Evolutionary conservation across 2,329 filamentous ascomycete genomes (phyloP).

Genomic region (Leptographium flavum): DNA sequence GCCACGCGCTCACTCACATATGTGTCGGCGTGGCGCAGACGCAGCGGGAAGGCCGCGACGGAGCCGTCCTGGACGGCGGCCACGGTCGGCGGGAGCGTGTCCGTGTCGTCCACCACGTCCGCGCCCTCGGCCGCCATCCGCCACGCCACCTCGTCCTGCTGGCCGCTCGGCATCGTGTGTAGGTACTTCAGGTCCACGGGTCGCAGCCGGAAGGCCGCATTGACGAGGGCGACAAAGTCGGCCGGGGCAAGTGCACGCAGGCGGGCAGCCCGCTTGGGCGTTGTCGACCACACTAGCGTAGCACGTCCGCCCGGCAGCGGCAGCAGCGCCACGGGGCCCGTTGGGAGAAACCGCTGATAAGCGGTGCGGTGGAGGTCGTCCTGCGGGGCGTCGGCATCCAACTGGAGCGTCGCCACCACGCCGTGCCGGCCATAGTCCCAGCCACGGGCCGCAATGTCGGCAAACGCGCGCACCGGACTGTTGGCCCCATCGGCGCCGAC

Average conservation of each 20-base stretch:
- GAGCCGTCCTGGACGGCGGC: slow-evolving; percentile 62
- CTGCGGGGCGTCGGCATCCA: slow-evolving; percentile 40
- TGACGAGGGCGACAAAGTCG: slow-evolving; percentile 78
- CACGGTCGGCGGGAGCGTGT: slow-evolving; percentile 48
- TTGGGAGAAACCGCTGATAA: slow-evolving; percentile 90
- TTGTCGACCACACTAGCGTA: slow-evolving; percentile 91
- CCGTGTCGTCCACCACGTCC: slow-evolving; percentile 25
- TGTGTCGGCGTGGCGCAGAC: slow-evolving; percentile 82
- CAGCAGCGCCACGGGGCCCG: slow-evolving; percentile 80
- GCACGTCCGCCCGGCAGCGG: slow-evolving; percentile 73
- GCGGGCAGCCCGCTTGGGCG: slow-evolving; percentile 59
- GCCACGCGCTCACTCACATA: slow-evolving; percentile 86
- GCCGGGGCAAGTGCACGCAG: slow-evolving; percentile 59
- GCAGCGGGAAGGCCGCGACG: slow-evolving; percentile 80
- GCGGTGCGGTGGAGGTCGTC: slow-evolving; percentile 49
- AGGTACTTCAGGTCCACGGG: slow-evolving; percentile 72
- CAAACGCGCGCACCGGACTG: slow-evolving; percentile 81
- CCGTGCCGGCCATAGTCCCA: slow-evolving; percentile 92
- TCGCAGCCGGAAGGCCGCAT: slow-evolving; percentile 77
- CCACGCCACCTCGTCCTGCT: slow-evolving; percentile 47
- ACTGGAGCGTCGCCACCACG: slow-evolving; percentile 73
- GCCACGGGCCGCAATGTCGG: slow-evolving; percentile 69
- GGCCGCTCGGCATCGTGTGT: slow-evolving; percentile 40
- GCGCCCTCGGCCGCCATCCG: slow-evolving; percentile 35
- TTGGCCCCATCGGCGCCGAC: slow-evolving; percentile 92